Percentiles rank a stretch among this genome's conserved stretches.
Evolutionary conservation across 257 asterid genomes (phyloP).

Genomic region (Forsythia suspensa): DNA sequence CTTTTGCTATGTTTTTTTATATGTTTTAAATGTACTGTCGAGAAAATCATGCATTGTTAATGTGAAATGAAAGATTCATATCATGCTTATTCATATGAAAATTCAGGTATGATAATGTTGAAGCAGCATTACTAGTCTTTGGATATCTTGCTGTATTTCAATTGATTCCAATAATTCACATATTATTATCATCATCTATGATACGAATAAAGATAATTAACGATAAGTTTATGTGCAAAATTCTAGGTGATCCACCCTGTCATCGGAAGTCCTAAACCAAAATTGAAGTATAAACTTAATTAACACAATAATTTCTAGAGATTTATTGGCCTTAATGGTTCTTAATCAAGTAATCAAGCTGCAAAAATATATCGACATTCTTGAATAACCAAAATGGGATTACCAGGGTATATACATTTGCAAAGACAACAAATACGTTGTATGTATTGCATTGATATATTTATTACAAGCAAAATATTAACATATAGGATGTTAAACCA

Average conservation of each 20-base stretch:
- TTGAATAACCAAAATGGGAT: neutral
- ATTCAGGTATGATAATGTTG: too few species aligned
- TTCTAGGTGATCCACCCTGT: too few species aligned
- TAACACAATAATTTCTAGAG: neutral
- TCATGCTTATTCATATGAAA: too few species aligned
- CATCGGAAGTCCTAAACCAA: too few species aligned
- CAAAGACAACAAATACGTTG: conserved; percentile 5
- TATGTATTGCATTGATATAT: neutral
- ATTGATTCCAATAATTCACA: too few species aligned
- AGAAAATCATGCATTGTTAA: neutral
- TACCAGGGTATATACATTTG: neutral
- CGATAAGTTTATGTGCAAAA: too few species aligned
- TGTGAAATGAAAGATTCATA: too few species aligned
- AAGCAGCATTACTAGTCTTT: too few species aligned
- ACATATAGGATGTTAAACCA: conserved; percentile 1
- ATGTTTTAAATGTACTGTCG: neutral
- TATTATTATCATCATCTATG: too few species aligned
- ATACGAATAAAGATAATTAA: too few species aligned
- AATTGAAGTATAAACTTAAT: neutral
- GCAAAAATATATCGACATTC: neutral
- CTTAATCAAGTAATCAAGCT: neutral
- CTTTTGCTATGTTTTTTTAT: neutral
- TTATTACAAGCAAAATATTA: conserved; percentile 9
- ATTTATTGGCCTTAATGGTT: neutral
- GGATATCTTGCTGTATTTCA: too few species aligned